Conservation (phyloP, 2,329 filamentous ascomycete genomes). For the Aphanocladium album region DNA sequence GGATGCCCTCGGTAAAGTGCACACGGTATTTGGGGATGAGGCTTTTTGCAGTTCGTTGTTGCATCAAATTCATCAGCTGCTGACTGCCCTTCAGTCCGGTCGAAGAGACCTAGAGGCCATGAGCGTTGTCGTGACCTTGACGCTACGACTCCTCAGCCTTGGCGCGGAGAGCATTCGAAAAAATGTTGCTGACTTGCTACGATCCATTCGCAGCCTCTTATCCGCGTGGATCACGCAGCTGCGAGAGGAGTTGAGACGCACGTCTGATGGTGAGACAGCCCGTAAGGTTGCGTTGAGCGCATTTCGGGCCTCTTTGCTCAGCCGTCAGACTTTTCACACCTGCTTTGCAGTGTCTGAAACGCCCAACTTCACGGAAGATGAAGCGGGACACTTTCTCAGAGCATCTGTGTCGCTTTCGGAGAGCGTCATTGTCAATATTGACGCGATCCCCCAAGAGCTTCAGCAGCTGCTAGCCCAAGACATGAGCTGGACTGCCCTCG, state of each 20-base stretch:
- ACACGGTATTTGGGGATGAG: background rate
- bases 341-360: too few relatives aligned
- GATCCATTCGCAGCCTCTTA: conserved; percentile 27
- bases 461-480: conserved; percentile 19
- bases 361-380: background rate
- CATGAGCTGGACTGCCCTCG: conserved; percentile 13
- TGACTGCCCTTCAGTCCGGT: conserved; percentile 45
- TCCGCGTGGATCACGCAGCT: conserved; percentile 46
- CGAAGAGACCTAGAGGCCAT: conserved; percentile 57
- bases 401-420: conserved; percentile 25
- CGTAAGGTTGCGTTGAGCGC: conserved; percentile 34
- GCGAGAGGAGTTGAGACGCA: conserved; percentile 37
- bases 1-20: conserved; percentile 10
- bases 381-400: conserved; percentile 18
- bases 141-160: conserved; percentile 33
- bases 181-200: background rate
- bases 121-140: conserved; percentile 50
- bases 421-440: conserved; percentile 18
- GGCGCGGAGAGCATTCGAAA: background rate
- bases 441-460: conserved; percentile 8
- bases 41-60: conserved; percentile 28
- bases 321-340: conserved; percentile 33
- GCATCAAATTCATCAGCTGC: conserved; percentile 37
- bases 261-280: conserved; percentile 31
- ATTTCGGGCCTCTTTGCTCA: conserved; percentile 53